Percentiles rank a stretch among this genome's conserved stretches.
Conservation (phyloP, 768 basidiomycete genomes). For the Macrolepiota fuliginosa region DNA sequence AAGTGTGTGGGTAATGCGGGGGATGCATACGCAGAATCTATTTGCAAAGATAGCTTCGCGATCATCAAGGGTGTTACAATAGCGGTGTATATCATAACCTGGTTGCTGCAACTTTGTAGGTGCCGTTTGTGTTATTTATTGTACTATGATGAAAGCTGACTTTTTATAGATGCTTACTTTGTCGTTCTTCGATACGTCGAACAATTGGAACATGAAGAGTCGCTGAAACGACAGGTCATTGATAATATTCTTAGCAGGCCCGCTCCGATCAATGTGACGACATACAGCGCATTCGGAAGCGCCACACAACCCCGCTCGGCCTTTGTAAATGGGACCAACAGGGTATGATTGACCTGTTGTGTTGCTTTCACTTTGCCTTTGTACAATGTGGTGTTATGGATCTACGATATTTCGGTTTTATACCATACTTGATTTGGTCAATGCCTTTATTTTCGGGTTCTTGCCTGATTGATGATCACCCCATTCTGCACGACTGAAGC, state of each 20-base stretch:
- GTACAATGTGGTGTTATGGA: too few relatives aligned
- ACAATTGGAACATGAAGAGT: conserved; percentile 50
- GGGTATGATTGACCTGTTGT: neutral
- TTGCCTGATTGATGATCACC: too few relatives aligned
- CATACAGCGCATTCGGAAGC: conserved; percentile 2
- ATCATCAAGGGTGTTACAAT: conserved; percentile 42
- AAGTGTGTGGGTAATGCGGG: conserved; percentile 32
- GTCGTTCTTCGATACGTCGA: conserved; percentile 51
- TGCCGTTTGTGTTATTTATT: conserved; percentile 16
- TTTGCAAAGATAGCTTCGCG: conserved; percentile 41
- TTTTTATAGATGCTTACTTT: conserved; percentile 45
- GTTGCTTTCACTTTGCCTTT: too few relatives aligned
- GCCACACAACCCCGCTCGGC: conserved; percentile 6
- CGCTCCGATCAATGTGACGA: conserved; percentile 20
- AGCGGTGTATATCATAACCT: conserved; percentile 44
- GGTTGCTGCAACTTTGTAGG: conserved; percentile 57
- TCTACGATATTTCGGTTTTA: too few relatives aligned
- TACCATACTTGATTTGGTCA: too few relatives aligned
- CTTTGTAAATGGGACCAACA: neutral
- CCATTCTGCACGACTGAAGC: too few relatives aligned
- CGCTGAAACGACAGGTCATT: conserved; percentile 15
- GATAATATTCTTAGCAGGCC: conserved; percentile 23
- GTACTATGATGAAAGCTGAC: neutral
- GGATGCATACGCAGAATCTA: conserved; percentile 24
- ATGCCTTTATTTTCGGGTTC: too few relatives aligned